Conservation (phyloP, 2,329 filamentous ascomycete species). For the Trichoderma atrobrunneum region DNA sequence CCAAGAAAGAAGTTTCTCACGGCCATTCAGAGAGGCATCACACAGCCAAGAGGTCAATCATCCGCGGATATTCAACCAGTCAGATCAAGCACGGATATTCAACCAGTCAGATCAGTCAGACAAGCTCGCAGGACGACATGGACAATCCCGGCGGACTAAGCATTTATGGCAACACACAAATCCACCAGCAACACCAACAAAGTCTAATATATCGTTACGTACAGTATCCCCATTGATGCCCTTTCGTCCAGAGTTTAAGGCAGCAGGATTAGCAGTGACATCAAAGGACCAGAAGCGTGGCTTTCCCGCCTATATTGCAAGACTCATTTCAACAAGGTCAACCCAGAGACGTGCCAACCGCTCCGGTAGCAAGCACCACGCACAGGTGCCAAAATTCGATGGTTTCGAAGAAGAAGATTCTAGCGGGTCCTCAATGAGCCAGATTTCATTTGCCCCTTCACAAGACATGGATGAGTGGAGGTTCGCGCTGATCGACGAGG, state of each 20-base stretch:
- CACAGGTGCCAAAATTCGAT: conserved; percentile 31
- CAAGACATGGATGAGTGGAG: conserved; percentile 35
- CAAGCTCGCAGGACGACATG: conserved; percentile 33
- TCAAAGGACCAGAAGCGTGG: conserved; percentile 45
- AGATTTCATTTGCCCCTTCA: conserved; percentile 32
- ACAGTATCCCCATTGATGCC: conserved; percentile 54
- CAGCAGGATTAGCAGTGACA: conserved; percentile 56
- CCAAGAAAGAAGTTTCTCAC: neutral
- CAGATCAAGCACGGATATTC: conserved; percentile 37
- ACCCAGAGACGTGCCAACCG: neutral
- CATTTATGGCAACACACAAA: conserved; percentile 38
- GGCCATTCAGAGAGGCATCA: neutral
- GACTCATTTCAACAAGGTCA: conserved; percentile 19
- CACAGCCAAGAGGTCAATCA: neutral
- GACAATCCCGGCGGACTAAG: conserved; percentile 35
- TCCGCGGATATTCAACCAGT: conserved; percentile 41
- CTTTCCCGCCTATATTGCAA: conserved; percentile 23
- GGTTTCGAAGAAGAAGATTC: conserved; percentile 26
- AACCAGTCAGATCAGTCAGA: conserved; percentile 44
- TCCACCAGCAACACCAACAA: conserved; percentile 40
- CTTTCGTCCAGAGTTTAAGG: conserved; percentile 51
- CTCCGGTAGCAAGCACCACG: neutral
- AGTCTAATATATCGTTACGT: conserved; percentile 44
- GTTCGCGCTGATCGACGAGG: conserved; percentile 34
- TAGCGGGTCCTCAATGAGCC: conserved; percentile 29